A percentile compares a stretch with the other conserved stretches of the same genome.
Conservation (phyloP, 148 eudicot species). For the Camellia sinensis region DNA sequence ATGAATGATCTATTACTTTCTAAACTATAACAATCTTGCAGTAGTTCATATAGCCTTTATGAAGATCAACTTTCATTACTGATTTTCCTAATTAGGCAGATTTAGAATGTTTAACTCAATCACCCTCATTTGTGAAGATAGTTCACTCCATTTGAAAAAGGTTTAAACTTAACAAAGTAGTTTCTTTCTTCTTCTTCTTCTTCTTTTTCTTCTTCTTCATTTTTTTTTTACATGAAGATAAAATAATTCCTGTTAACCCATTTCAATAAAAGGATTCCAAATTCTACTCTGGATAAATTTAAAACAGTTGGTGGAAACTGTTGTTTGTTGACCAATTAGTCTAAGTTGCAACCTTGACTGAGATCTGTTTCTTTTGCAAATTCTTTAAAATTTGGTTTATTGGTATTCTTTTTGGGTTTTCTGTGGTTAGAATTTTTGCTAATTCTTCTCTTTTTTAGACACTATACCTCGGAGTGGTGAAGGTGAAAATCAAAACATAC, state of each 20-base stretch:
- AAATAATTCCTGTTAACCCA: not conserved
- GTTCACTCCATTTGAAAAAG: not conserved
- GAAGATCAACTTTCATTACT: not conserved
- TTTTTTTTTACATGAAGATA: not conserved
- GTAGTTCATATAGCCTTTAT: not conserved
- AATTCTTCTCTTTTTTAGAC: constrained; percentile 11
- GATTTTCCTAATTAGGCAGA: not conserved
- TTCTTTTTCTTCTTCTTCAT: no score
- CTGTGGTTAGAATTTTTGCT: not conserved
- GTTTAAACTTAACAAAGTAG: not conserved
- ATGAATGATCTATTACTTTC: not conserved
- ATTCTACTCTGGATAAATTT: not conserved
- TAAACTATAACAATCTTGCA: not conserved
- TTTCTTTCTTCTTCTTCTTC: not conserved
- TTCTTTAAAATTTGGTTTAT: not conserved
- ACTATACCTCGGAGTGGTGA: constrained; percentile 18
- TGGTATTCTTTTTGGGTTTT: not conserved
- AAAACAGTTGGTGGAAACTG: not conserved
- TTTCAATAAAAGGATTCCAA: not conserved
- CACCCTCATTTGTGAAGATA: not conserved
- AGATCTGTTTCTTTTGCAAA: not conserved
- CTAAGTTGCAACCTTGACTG: not conserved
- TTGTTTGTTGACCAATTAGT: not conserved
- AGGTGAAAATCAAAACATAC: constrained; percentile 24
- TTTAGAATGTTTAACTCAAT: not conserved